Conservation (phyloP, 148 eudicot genomes). For the Talinum fruticosum region DNA sequence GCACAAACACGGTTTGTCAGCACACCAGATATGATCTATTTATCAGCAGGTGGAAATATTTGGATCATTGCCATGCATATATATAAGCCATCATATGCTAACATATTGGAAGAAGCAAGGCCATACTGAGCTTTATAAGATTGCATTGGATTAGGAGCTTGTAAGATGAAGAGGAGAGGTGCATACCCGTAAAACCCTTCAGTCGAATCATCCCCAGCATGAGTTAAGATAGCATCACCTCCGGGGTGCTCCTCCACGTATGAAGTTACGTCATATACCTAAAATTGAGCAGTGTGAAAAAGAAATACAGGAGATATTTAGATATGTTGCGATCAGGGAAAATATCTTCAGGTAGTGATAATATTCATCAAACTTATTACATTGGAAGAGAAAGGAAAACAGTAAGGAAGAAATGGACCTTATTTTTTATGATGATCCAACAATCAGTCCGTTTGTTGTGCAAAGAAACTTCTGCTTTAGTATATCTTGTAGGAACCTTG, state of each 20-base stretch:
- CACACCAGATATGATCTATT: not conserved
- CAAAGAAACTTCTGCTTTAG: conserved; percentile 66
- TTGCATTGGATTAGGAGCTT: not conserved
- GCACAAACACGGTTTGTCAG: not conserved
- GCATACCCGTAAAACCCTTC: conserved; percentile 88
- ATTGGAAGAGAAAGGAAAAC: not conserved
- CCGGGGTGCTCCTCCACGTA: conserved; percentile 99
- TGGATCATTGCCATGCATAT: not conserved
- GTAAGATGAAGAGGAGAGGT: conserved; percentile 6
- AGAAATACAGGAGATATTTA: not conserved
- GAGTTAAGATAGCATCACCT: conserved; percentile 86
- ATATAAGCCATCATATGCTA: not conserved
- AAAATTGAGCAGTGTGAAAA: conserved; percentile 13
- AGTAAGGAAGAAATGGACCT: conserved; percentile 38
- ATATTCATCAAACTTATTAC: not conserved
- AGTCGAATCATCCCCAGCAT: conserved; percentile 95
- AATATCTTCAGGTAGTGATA: not conserved
- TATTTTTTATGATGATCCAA: conserved; percentile 93
- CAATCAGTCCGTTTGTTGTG: conserved; percentile 90
- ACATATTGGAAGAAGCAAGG: not conserved
- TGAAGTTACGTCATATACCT: conserved; percentile 94
- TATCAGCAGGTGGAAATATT: not conserved
- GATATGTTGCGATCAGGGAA: not conserved
- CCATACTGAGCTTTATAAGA: not conserved
- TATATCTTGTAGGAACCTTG: conserved; percentile 52